A percentile compares a stretch with the other conserved stretches of the same genome.
Evolutionary conservation across 2,329 filamentous ascomycete genomes (phyloP).

Genomic region (Claviceps capensis): DNA sequence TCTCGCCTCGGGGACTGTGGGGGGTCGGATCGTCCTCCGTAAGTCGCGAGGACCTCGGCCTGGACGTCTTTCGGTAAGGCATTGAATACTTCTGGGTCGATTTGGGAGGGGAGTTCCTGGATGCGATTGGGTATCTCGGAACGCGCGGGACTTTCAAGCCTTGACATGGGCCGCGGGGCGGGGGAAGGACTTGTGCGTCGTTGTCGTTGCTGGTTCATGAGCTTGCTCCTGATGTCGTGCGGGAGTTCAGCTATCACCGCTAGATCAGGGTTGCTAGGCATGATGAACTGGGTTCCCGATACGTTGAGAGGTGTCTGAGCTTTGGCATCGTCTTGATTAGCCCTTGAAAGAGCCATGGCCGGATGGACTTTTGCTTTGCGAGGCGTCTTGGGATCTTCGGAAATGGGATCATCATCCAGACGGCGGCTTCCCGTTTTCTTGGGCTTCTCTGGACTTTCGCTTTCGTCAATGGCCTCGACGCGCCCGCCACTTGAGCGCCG

Average conservation of each 20-base stretch:
- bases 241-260: conserved; percentile 75
- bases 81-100: conserved; percentile 74
- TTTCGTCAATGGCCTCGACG: conserved; percentile 39
- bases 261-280: conserved; percentile 73
- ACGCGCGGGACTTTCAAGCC: conserved; percentile 26
- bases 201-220: conserved; percentile 48
- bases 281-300: conserved; percentile 78
- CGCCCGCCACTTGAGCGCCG: conserved; percentile 17
- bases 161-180: conserved; percentile 10
- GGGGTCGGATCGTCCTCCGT: conserved; percentile 30
- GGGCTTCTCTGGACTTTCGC: conserved; percentile 21
- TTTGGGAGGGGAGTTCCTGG: conserved; percentile 52
- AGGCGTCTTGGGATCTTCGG: conserved; percentile 39
- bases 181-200: conserved; percentile 11
- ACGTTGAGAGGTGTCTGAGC: conserved; percentile 62
- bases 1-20: conserved; percentile 34
- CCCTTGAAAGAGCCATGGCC: conserved; percentile 36
- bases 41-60: conserved; percentile 66
- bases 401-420: conserved; percentile 35
- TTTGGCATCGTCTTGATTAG: conserved; percentile 35
- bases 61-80: conserved; percentile 78
- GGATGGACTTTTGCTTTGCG: conserved; percentile 40
- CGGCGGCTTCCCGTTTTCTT: conserved; percentile 16
- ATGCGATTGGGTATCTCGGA: conserved; percentile 6
- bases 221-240: conserved; percentile 62